Percentiles rank a stretch among this genome's conserved stretches.
phyloP scores from a whole-genome alignment of 257 asterid species.

The Solanum medicagineum region DNA sequence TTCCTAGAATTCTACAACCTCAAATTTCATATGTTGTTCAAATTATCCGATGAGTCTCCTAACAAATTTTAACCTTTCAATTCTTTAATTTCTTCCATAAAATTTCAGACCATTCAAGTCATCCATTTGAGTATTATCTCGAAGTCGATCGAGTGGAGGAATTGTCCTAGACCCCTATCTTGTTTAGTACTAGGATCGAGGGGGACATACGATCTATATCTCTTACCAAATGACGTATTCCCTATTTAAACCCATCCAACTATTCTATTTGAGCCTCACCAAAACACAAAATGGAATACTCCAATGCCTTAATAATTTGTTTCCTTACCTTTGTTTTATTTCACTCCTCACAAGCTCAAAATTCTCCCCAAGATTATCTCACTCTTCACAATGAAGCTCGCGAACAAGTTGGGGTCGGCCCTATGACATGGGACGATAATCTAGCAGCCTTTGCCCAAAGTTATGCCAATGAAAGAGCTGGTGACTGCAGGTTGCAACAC shows the following conservation, averaged over 20 bases:
- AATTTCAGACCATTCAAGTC: too few relatives aligned
- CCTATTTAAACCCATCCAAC: background rate
- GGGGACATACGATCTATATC: too few relatives aligned
- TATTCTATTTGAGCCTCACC: background rate
- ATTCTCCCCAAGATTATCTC: constrained; percentile 23
- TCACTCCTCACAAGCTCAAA: constrained; percentile 12
- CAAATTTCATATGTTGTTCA: background rate
- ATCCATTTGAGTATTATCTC: too few relatives aligned
- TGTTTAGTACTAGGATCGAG: too few relatives aligned
- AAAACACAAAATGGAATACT: background rate
- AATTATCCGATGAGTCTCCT: background rate
- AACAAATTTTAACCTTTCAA: too few relatives aligned
- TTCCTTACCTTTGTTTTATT: background rate
- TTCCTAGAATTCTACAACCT: background rate
- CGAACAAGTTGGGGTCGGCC: constrained; percentile 17
- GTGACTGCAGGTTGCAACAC: constrained; percentile 29
- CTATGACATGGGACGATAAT: constrained; percentile 26
- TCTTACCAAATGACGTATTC: too few relatives aligned
- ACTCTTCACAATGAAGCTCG: constrained; percentile 34
- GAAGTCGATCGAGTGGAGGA: too few relatives aligned
- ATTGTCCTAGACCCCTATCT: too few relatives aligned
- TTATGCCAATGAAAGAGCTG: constrained; percentile 19
- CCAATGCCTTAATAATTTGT: background rate
- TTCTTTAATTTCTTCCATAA: too few relatives aligned
- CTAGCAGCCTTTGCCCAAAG: constrained; percentile 28